Percentiles rank a stretch among this genome's conserved stretches.
These are phyloP conservation scores for Scheffersomyces coipomensis DNA, from an alignment of 805 yeast genomes.

Conservation along the genomic window DNA sequence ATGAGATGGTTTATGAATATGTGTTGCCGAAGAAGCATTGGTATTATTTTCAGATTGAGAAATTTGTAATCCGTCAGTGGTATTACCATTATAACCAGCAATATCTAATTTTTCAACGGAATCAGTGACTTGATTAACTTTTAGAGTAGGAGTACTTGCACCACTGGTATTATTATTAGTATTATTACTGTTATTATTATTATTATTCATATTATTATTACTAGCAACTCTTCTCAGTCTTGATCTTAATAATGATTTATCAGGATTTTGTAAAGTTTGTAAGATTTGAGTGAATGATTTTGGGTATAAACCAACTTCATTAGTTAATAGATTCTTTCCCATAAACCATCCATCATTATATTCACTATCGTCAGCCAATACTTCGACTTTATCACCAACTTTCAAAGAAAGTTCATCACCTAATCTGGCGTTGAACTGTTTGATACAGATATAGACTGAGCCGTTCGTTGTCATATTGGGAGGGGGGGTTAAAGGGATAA, in stretches of 20 bases:
- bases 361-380: constrained; percentile 88
- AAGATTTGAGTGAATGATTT: constrained; percentile 74
- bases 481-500: too few relatives aligned
- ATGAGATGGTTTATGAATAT: constrained; percentile 1
- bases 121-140: constrained; percentile 1
- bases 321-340: constrained; percentile 73
- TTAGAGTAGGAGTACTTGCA: not conserved
- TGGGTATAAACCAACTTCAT: constrained; percentile 86
- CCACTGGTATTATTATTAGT: not conserved
- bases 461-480: constrained; percentile 12
- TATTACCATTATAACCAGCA: not conserved
- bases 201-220: constrained; percentile 4
- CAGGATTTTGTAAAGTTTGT: constrained; percentile 12
- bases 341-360: constrained; percentile 97
- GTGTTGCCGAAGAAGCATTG: too few relatives aligned
- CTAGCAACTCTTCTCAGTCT: constrained; percentile 52
- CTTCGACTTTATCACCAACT: constrained; percentile 84
- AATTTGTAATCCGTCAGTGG: not conserved
- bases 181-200: constrained; percentile 1
- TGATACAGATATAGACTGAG: constrained; percentile 60
- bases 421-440: constrained; percentile 81
- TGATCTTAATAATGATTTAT: constrained; percentile 32
- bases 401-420: constrained; percentile 84
- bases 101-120: constrained; percentile 4
- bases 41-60: constrained; percentile 44